These are phyloP conservation scores for Phytophthora europaea DNA, from an alignment of 352 stramenopile genomes.

Conservation along the genomic window DNA sequence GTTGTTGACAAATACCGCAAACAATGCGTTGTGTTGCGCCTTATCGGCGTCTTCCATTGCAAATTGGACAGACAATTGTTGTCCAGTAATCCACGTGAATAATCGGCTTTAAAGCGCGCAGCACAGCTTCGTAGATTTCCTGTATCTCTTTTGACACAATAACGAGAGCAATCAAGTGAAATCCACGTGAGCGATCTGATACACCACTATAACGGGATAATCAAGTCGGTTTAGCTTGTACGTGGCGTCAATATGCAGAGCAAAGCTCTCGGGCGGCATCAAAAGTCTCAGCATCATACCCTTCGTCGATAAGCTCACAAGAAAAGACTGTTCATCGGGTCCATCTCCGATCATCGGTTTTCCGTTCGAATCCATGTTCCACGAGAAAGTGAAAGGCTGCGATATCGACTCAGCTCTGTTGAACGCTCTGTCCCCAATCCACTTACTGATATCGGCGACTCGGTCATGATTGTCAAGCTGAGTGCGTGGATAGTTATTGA, in stretches of 20 bases:
- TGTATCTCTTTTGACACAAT: not conserved
- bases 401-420: not conserved
- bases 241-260: not conserved
- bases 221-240: slow-evolving; percentile 9
- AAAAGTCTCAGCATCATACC: slow-evolving; percentile 1
- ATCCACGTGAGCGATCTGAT: not conserved
- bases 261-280: not conserved
- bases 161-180: not conserved
- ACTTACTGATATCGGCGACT: not conserved
- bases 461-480: slow-evolving; percentile 15
- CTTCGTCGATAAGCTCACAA: not conserved
- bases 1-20: not conserved
- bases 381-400: slow-evolving; percentile 14
- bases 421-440: not conserved
- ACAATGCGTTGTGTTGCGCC: not conserved
- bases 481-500: slow-evolving; percentile 12
- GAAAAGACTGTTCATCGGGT: slow-evolving; percentile 12
- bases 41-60: not conserved
- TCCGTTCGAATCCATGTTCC: not conserved
- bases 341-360: slow-evolving; percentile 5
- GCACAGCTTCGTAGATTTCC: not conserved
- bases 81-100: not conserved
- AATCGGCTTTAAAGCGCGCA: not conserved
- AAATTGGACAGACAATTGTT: not conserved
- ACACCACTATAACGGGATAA: not conserved